Base-by-base conservation (phyloP, 2,329 filamentous ascomycete genomes). In the Ophiostoma tasmaniense region DNA sequence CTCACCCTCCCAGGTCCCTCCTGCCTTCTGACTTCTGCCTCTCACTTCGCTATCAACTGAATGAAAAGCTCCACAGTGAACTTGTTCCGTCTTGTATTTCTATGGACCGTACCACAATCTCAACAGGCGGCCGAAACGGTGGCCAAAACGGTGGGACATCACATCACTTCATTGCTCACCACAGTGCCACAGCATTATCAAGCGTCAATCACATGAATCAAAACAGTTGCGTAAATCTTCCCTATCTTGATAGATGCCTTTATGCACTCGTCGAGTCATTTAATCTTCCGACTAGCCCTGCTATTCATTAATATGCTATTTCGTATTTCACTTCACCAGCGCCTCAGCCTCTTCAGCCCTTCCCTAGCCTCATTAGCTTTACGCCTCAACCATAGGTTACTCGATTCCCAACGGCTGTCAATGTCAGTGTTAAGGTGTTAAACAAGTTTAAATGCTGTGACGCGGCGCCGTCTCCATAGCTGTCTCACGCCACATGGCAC, bases 401-500 rank as follows among this genome's bases (percentile, higher is more conserved):
- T 8, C 11, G 25, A 28, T 33, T 11, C 20, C 11, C 61, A 64
- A 64, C 61, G 61, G 61, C 61, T 64, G 61, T 64, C 61, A 64
- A 33, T 64, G 61, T 37, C 22, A 61, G 22, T 22, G 61, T 64
- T 33, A 64, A 28, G n/a, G 22, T 28, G 42, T 28, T 30, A 62
- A 11, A 33, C 33, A 33, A 33, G 5, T 33, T 11, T 62, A 17
- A 35, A 62, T 62, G 30, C 33, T 64, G 61, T 64, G 10, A 59
- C 25, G 33, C 20, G 30, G 4, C 33, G 33, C 20, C n/a, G 61
- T 37, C 61, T 39, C 61, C 61, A 64, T 64, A 37, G 30, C 39
- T 64, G 61, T 64, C 61, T 64, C 33, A 64, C 33, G 30, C 61
- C 33, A 64, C 61, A 37, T 64, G 61, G 33, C 30, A 62, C 59